A percentile compares a stretch with the other conserved stretches of the same genome.
Conservation (phyloP, 495 filamentous ascomycete species). For the Geoglossum glabrum region DNA sequence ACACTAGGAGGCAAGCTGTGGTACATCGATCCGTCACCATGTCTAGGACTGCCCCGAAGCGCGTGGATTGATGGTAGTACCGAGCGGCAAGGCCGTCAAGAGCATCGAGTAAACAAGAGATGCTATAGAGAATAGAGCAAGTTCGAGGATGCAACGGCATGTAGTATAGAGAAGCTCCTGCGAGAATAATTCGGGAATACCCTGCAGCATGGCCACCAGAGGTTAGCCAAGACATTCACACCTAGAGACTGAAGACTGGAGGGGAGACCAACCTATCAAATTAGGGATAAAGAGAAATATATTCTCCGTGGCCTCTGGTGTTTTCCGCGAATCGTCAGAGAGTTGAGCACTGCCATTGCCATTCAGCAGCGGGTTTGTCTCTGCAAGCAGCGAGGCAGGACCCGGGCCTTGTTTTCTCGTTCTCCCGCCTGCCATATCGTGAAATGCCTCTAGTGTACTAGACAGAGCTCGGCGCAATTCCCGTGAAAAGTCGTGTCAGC, state of each 20-base stretch:
- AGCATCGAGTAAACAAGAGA: conserved; percentile 86
- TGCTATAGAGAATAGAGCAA: conserved; percentile 73
- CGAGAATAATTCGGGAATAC: conserved; percentile 73
- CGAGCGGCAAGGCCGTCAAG: conserved; percentile 84
- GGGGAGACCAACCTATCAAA: conserved; percentile 53
- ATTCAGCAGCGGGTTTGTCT: not conserved
- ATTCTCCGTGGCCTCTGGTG: conserved; percentile 39
- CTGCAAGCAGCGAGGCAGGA: not conserved
- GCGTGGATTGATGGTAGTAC: conserved; percentile 70
- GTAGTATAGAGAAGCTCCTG: conserved; percentile 86
- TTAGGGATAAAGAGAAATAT: conserved; percentile 94
- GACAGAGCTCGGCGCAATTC: not conserved
- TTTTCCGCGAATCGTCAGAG: not conserved
- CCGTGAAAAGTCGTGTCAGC: not conserved
- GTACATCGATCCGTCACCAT: conserved; percentile 97
- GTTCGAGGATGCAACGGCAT: conserved; percentile 95
- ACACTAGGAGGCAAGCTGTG: conserved; percentile 81
- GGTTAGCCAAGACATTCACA: too few relatives aligned
- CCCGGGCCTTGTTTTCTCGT: not conserved
- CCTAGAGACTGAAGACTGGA: not conserved
- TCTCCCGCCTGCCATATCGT: conserved; percentile 1
- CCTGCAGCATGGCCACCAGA: conserved; percentile 27
- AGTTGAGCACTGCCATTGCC: conserved; percentile 1
- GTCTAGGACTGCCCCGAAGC: conserved; percentile 87
- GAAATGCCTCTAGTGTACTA: not conserved